Evolutionary conservation across 140 eudicot species (phyloP).

Genomic region (Ambrosia hybrid): DNA sequence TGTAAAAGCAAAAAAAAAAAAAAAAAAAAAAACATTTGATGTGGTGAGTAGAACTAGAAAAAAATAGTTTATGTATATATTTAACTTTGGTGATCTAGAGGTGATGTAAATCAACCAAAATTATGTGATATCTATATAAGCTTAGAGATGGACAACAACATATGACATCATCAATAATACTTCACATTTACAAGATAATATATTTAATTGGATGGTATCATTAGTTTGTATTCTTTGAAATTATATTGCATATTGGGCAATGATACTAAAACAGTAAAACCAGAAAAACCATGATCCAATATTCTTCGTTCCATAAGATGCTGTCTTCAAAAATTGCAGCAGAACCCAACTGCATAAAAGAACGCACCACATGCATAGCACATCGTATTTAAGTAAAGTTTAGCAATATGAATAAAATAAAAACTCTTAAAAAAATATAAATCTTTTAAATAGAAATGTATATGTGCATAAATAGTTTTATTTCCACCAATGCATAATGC

Average conservation of each 20-base stretch:
- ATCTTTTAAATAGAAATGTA: background rate
- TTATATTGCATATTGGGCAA: constrained; percentile 31
- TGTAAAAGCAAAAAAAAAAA: too few species aligned
- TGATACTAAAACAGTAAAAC: constrained; percentile 14
- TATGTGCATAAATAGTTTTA: too few species aligned
- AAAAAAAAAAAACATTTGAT: too few species aligned
- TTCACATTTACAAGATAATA: constrained; percentile 45
- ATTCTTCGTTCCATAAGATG: constrained; percentile 17
- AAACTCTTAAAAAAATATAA: background rate
- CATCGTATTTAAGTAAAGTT: background rate
- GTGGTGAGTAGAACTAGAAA: too few species aligned
- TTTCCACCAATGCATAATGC: too few species aligned
- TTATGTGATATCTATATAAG: too few species aligned
- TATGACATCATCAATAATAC: background rate
- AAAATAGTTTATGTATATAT: too few species aligned
- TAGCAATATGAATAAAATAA: background rate
- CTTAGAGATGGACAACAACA: background rate
- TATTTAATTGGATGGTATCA: constrained; percentile 48
- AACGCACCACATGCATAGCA: background rate
- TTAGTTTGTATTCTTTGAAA: constrained; percentile 29
- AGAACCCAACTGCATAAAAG: background rate
- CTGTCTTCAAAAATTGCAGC: constrained; percentile 1
- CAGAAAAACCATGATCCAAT: constrained; percentile 22
- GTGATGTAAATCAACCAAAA: too few species aligned
- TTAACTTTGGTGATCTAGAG: too few species aligned